These are phyloP conservation scores for Mariannaea elegans DNA, from an alignment of 2,329 filamentous ascomycete species.

Conservation along the genomic window DNA sequence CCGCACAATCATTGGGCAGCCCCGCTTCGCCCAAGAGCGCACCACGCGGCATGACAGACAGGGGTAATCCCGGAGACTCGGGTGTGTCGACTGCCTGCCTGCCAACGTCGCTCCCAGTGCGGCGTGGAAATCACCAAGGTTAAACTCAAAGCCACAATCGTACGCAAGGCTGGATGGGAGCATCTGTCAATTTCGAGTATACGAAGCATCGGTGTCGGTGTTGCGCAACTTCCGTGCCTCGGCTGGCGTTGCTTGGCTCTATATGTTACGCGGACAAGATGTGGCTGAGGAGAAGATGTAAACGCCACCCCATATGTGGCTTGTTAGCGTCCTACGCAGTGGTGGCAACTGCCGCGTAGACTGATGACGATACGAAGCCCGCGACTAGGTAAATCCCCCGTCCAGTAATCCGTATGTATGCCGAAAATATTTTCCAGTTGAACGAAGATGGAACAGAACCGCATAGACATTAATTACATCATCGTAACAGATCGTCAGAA, in stretches of 20 bases:
- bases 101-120: background rate
- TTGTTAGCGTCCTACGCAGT: constrained; percentile 16
- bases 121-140: background rate
- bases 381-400: background rate
- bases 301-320: constrained; percentile 6
- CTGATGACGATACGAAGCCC: too few relatives aligned
- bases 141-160: too few relatives aligned
- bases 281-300: constrained; percentile 10
- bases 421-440: background rate
- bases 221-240: constrained; percentile 8
- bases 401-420: background rate
- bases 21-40: constrained; percentile 13
- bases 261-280: constrained; percentile 8
- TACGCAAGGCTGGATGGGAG: too few relatives aligned
- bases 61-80: background rate
- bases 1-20: constrained; percentile 25
- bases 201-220: background rate
- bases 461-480: background rate
- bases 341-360: too few relatives aligned
- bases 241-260: background rate
- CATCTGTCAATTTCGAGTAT: too few relatives aligned
- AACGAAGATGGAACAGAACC: too few relatives aligned
- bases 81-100: background rate
- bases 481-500: background rate
- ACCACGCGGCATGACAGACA: constrained; percentile 18